These are phyloP conservation scores for Rhodocollybia butyracea DNA, from an alignment of 768 basidiomycete genomes.

Conservation along the genomic window DNA sequence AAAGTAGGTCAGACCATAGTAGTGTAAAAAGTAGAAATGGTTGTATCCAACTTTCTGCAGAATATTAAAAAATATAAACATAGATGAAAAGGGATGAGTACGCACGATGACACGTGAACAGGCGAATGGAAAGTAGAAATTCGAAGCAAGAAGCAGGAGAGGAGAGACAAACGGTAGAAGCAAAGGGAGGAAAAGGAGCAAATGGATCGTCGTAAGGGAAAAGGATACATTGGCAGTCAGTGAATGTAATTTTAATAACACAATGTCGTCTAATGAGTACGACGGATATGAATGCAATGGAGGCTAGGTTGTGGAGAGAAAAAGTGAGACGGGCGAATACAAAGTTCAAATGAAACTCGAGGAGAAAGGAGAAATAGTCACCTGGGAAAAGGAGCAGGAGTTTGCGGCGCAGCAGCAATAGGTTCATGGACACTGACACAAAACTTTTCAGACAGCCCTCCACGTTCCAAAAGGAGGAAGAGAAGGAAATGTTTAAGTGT, in stretches of 20 bases:
- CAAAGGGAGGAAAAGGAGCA: background rate
- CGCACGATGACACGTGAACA: background rate
- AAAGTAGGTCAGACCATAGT: background rate
- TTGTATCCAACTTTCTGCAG: background rate
- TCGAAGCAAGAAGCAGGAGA: background rate
- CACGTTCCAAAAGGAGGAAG: too few relatives aligned
- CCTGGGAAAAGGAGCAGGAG: too few relatives aligned
- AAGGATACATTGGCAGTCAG: slow-evolving; percentile 2
- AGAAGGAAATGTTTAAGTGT: too few relatives aligned
- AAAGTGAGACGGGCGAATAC: background rate
- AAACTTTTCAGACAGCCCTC: slow-evolving; percentile 33
- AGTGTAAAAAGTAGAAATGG: background rate
- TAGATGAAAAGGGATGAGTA: background rate
- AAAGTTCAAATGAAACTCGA: slow-evolving; percentile 8
- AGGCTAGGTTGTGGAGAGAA: background rate
- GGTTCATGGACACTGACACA: background rate
- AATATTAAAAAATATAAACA: slow-evolving; percentile 4
- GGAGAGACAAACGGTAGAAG: background rate
- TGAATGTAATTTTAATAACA: slow-evolving; percentile 4
- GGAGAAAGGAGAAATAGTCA: too few relatives aligned
- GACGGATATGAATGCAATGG: slow-evolving; percentile 2
- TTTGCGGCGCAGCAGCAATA: background rate
- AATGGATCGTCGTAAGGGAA: background rate
- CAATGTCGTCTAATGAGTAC: slow-evolving; percentile 29
- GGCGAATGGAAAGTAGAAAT: background rate